Evolutionary conservation across 257 asterid species (phyloP), one percentile per base, ranked within the genome.

Genomic region (Avicennia marina): DNA sequence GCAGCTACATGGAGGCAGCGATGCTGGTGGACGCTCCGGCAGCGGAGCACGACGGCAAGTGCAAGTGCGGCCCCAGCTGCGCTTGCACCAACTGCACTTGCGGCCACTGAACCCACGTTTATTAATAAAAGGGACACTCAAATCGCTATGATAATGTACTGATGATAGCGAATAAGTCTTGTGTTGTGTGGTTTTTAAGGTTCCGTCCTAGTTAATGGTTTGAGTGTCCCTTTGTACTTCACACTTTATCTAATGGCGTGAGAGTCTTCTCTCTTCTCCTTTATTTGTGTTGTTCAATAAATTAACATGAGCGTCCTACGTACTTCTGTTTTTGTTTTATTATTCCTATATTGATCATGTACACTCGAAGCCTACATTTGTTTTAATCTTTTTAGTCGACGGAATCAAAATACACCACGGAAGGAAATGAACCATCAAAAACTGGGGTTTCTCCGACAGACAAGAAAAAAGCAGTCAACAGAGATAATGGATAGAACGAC

Each of bases 61-160:
- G 94, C 89, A 82, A 80, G 85, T 84, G 94, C 54, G 83, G 96
- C 3, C 2, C 78, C 9, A 76, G 73, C 77, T 81, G 96, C 71
- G 7, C 78, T 20, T 87, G 94, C 68, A 58, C 45, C 17, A 34
- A 62, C 78, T 81, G 94, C 87, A 76, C 78, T 45, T 87, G 94
- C 38, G 70, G 67, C 66, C 74, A 68, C 59, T 79, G 50, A 77
- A 33, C 24, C 20, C 40, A 51, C 3, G 3, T 16, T 12, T 17
- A 25, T n/a, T 3, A 44, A 38, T 32, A 50, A 32, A 54, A 43
- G 68, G 71, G 66, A 11, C 68, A 55, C 64, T 53, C 26, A 66
- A 22, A 19, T 16, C 9, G 22, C 13, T 60, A 58, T 50, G n/a
- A 22, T 39, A 18, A 47, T 65, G 53, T 47, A 29, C 8, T 29